Percentiles rank a stretch among this genome's conserved stretches.
Evolutionary conservation across 768 basidiomycete genomes (phyloP).

Genomic region (Pulveroboletus frians): DNA sequence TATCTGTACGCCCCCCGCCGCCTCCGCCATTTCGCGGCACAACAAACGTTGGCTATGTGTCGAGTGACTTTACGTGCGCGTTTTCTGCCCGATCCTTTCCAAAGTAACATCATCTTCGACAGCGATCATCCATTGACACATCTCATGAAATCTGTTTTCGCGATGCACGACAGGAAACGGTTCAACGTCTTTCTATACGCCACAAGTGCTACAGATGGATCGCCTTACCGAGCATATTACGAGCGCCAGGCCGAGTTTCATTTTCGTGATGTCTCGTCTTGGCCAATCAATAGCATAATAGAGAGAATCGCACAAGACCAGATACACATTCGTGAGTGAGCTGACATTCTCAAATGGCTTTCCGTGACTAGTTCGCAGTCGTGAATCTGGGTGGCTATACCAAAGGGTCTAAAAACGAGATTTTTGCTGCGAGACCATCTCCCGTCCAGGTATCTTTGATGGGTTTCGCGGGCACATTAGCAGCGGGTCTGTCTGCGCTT

Average conservation of each 20-base stretch:
- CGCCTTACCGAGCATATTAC: constrained; percentile 40
- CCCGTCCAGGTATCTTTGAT: constrained; percentile 47
- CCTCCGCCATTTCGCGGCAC: constrained; percentile 36
- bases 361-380: constrained; percentile 25
- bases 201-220: constrained; percentile 43
- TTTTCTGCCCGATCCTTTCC: background rate
- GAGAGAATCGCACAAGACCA: constrained; percentile 38
- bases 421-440: constrained; percentile 45
- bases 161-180: constrained; percentile 35
- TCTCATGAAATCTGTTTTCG: constrained; percentile 48
- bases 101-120: background rate
- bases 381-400: constrained; percentile 48
- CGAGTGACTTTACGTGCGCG: constrained; percentile 42
- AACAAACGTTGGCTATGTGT: constrained; percentile 46
- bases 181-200: constrained; percentile 46
- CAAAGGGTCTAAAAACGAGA: constrained; percentile 47
- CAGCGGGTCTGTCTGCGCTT: constrained; percentile 26
- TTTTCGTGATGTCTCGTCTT: constrained; percentile 40
- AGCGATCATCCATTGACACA: constrained; percentile 51
- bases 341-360: background rate
- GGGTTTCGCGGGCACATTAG: constrained; percentile 48
- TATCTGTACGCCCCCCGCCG: constrained; percentile 37
- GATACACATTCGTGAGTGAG: constrained; percentile 42
- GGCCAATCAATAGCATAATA: constrained; percentile 33
- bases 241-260: constrained; percentile 33